A percentile compares a stretch with the other conserved stretches of the same genome.
These are phyloP conservation scores for Aurantiochytrium sp. DNA, from an alignment of 108 stramenopile genomes.

Conservation along the genomic window DNA sequence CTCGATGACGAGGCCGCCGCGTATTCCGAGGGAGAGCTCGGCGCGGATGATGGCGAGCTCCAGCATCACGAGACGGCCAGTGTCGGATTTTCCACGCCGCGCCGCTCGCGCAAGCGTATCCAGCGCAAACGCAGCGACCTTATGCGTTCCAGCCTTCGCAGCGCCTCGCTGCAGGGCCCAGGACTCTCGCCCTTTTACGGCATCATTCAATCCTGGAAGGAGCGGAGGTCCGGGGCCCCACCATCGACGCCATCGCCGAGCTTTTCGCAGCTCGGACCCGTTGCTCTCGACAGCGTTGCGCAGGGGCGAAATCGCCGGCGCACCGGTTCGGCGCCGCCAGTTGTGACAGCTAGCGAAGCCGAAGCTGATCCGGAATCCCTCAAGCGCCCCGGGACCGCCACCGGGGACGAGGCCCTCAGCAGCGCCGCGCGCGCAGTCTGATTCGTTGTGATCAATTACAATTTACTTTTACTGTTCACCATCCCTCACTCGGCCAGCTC, in stretches of 20 bases:
- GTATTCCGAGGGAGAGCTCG: no score
- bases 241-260: not conserved
- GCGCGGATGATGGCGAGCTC: no score
- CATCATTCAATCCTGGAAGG: not conserved
- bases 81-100: not conserved
- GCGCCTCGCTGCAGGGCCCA: not conserved
- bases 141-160: not conserved
- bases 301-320: not conserved
- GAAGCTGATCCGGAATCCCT: no score
- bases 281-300: not conserved
- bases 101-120: not conserved
- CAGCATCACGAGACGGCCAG: not conserved
- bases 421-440: not conserved
- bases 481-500: no score
- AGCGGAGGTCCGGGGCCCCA: not conserved
- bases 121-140: not conserved
- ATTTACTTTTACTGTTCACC: no score
- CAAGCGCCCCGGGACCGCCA: not conserved
- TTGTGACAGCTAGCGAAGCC: not conserved
- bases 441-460: not conserved
- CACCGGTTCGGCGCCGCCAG: not conserved
- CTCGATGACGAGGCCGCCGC: no score
- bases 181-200: not conserved
- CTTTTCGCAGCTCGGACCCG: not conserved
- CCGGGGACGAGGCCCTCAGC: not conserved